Evolutionary conservation across 352 stramenopile species (phyloP).

Genomic region (Phytophthora quininea): DNA sequence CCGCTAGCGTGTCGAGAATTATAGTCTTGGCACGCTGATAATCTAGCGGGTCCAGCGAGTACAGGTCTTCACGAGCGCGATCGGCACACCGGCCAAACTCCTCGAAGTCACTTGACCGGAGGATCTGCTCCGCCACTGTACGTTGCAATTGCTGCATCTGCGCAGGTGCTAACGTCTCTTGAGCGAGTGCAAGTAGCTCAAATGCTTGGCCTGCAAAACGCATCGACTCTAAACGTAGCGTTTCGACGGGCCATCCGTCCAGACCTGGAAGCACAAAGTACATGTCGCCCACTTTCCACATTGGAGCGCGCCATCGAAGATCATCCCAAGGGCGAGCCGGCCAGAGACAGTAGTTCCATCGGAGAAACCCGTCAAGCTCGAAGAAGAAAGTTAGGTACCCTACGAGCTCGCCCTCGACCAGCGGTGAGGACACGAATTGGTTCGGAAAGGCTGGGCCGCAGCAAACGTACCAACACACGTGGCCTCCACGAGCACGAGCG

Average conservation of each 20-base stretch:
- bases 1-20: slow-evolving; percentile 66
- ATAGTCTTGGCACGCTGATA: slow-evolving; percentile 67
- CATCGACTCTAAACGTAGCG: slow-evolving; percentile 69
- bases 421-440: slow-evolving; percentile 79
- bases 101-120: slow-evolving; percentile 63
- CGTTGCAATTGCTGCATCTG: slow-evolving; percentile 62
- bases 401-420: slow-evolving; percentile 75
- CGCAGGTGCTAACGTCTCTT: slow-evolving; percentile 35
- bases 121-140: slow-evolving; percentile 63
- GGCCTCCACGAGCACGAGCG: slow-evolving; percentile 58
- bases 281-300: slow-evolving; percentile 84
- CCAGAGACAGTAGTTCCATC: slow-evolving; percentile 88
- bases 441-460: slow-evolving; percentile 73
- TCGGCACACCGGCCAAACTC: slow-evolving; percentile 47
- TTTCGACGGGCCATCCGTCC: slow-evolving; percentile 71
- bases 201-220: slow-evolving; percentile 73
- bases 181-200: slow-evolving; percentile 60
- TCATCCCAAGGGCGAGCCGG: slow-evolving; percentile 59
- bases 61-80: slow-evolving; percentile 53
- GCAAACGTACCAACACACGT: slow-evolving; percentile 85
- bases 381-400: slow-evolving; percentile 82
- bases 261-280: slow-evolving; percentile 80
- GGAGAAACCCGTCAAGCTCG: slow-evolving; percentile 77
- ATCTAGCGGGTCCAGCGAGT: slow-evolving; percentile 72
- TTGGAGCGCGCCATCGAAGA: slow-evolving; percentile 64